These are phyloP conservation scores for Fraxinus anomala DNA, from an alignment of 257 asterid species.

Conservation along the genomic window DNA sequence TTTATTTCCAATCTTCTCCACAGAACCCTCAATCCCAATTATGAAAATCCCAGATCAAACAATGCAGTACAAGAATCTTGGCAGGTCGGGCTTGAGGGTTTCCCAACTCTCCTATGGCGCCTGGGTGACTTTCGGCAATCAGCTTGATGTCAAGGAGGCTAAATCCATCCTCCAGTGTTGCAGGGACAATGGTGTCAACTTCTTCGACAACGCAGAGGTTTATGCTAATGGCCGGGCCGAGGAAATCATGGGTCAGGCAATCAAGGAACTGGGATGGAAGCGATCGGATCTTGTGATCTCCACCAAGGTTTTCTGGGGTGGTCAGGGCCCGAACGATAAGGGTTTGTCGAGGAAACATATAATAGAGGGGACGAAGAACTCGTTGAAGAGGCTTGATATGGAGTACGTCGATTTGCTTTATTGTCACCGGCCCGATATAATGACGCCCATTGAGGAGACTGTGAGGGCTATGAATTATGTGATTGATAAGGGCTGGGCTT, in stretches of 20 bases:
- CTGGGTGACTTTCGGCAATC: constrained; percentile 98
- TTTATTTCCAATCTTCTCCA: neutral
- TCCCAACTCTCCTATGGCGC: constrained; percentile 95
- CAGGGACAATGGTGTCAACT: constrained; percentile 90
- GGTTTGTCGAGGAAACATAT: constrained; percentile 91
- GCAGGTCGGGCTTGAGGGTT: constrained; percentile 84
- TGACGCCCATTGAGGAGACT: constrained; percentile 92
- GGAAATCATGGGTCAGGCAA: constrained; percentile 98
- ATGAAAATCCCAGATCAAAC: constrained; percentile 53
- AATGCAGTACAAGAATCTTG: constrained; percentile 93
- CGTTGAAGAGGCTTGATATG: constrained; percentile 81
- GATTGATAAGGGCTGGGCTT: constrained; percentile 97
- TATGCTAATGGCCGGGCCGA: constrained; percentile 96
- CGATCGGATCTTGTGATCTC: constrained; percentile 84
- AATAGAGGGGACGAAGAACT: constrained; percentile 76
- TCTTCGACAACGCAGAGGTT: constrained; percentile 98
- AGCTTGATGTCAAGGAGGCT: constrained; percentile 95
- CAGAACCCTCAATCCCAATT: neutral
- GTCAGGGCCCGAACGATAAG: constrained; percentile 92
- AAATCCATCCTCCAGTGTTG: constrained; percentile 88
- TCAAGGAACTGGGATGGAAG: constrained; percentile 92
- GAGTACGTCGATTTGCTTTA: constrained; percentile 80
- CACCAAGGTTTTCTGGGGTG: constrained; percentile 99
- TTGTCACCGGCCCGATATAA: constrained; percentile 79
- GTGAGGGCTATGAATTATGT: constrained; percentile 96